Conservation (phyloP, 2,329 filamentous ascomycete genomes). For the Epichloe aotearoae region DNA sequence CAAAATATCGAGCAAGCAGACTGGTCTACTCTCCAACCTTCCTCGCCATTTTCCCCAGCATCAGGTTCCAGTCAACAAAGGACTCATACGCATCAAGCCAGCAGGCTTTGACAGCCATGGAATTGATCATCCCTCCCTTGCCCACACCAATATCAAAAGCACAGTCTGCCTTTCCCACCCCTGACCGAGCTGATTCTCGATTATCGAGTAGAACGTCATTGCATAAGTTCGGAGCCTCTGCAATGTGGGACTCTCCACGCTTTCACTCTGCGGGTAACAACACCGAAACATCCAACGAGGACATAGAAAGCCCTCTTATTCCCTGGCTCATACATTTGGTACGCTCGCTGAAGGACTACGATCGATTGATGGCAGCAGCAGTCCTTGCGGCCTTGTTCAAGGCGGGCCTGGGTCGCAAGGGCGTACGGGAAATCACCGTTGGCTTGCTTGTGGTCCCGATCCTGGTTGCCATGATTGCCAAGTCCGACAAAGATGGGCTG, state of each 20-base stretch:
- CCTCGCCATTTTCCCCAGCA: slow-evolving; percentile 52
- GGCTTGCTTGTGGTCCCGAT: slow-evolving; percentile 57
- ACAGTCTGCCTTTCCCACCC: slow-evolving; percentile 11
- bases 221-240: slow-evolving; percentile 16
- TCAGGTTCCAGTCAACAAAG: slow-evolving; percentile 37
- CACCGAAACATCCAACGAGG: slow-evolving; percentile 31
- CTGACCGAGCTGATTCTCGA: slow-evolving; percentile 16
- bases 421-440: slow-evolving; percentile 46
- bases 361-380: slow-evolving; percentile 54
- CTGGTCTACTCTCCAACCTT: slow-evolving; percentile 56
- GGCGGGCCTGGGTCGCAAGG: slow-evolving; percentile 50
- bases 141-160: slow-evolving; percentile 28
- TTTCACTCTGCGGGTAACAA: slow-evolving; percentile 14
- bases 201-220: slow-evolving; percentile 16
- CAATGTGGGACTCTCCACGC: slow-evolving; percentile 20
- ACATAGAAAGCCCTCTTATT: slow-evolving; percentile 56
- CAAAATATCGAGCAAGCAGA: slow-evolving; percentile 62
- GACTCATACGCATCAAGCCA: slow-evolving; percentile 31
- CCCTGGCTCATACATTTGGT: slow-evolving; percentile 59
- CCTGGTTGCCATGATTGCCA: slow-evolving; percentile 47
- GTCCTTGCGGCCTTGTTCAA: slow-evolving; percentile 58
- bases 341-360: slow-evolving; percentile 41
- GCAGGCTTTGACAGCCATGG: slow-evolving; percentile 38
- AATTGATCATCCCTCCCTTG: slow-evolving; percentile 48
- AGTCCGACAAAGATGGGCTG: slow-evolving; percentile 30